Conservation (phyloP, 1,284 basidiomycete species). For the Xanthoconium separans region DNA sequence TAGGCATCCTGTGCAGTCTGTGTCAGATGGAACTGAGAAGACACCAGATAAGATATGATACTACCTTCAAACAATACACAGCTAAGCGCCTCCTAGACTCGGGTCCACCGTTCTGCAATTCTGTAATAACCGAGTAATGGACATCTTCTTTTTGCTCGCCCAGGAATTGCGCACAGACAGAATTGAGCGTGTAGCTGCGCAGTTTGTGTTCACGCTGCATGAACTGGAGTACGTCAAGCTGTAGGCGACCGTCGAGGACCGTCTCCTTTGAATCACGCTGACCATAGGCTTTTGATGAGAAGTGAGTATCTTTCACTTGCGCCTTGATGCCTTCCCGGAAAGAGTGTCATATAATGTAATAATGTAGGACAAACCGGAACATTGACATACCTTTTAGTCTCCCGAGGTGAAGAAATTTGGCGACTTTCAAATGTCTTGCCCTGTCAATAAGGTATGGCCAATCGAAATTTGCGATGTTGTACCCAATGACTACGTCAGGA, state of each 20-base stretch:
- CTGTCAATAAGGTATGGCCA: conserved; percentile 92
- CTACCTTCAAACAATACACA: conserved; percentile 93
- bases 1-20: conserved; percentile 77
- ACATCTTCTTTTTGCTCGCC: conserved; percentile 98
- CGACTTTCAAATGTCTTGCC: conserved; percentile 75
- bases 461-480: conserved; percentile 92
- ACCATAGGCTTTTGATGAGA: conserved; percentile 94
- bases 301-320: conserved; percentile 87
- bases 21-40: conserved; percentile 1
- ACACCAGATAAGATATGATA: conserved; percentile 2
- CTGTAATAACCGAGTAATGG: conserved; percentile 95
- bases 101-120: conserved; percentile 91
- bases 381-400: conserved; percentile 63
- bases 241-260: conserved; percentile 82
- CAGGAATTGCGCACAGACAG: conserved; percentile 93
- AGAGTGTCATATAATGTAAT: conserved; percentile 6
- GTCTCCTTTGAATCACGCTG: conserved; percentile 95
- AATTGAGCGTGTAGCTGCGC: conserved; percentile 92
- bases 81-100: conserved; percentile 88
- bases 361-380: not conserved
- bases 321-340: conserved; percentile 61
- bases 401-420: conserved; percentile 77
- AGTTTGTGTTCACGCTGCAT: conserved; percentile 98
- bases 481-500: conserved; percentile 92
- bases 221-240: conserved; percentile 91